Evolutionary conservation across 2,329 filamentous ascomycete species (phyloP), one percentile per base, ranked within the genome.

Genomic region (Pseudogymnoascus verrucosus): DNA sequence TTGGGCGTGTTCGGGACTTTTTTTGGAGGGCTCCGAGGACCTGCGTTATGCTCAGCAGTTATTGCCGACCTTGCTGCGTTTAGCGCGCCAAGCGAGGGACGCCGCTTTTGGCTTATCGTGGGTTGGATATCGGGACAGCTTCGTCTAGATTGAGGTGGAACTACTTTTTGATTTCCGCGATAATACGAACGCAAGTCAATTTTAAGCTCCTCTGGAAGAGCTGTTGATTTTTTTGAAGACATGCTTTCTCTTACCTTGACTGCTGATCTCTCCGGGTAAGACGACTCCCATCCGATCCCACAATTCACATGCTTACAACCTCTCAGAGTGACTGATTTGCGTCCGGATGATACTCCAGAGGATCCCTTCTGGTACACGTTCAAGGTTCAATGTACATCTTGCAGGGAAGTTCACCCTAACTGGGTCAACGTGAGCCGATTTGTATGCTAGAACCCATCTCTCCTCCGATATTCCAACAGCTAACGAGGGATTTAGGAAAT

Each of bases 371-470:
- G 89, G 83, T 99, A 96, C 79, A 97, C 91, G 61, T 98, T 99
- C 84, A 95, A 90, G 74, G 93, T 99, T 37, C 91, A 97, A 80
- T 99, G 95, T 78, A 97, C 91, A n/a, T 96, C 93, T 63, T 99
- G 95, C 77, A 87, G 92, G 65, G 95, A 99, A 76, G 87, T 83
- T 1, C 93, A 99, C 74, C 84, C 89, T 10, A 99, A 97, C 71
- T 87, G 85, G 78, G 86, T 99, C 62, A 89, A 87, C 64, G 85
- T 98, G 67, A 96, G 84, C 77, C 89, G 93, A 67, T 96, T 96
- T 80, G 93, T 96, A 8, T 61, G 65, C 66, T 2, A 21, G 3
- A 2, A 1, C 6, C 1, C n/a, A n/a, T 19, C 6, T 28, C 12
- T 60, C 19, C n/a, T 37, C 26, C 26, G 26, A 26, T 26, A 26